phyloP scores from a whole-genome alignment of 345 rosid genomes.

The Lepidium africanum region DNA sequence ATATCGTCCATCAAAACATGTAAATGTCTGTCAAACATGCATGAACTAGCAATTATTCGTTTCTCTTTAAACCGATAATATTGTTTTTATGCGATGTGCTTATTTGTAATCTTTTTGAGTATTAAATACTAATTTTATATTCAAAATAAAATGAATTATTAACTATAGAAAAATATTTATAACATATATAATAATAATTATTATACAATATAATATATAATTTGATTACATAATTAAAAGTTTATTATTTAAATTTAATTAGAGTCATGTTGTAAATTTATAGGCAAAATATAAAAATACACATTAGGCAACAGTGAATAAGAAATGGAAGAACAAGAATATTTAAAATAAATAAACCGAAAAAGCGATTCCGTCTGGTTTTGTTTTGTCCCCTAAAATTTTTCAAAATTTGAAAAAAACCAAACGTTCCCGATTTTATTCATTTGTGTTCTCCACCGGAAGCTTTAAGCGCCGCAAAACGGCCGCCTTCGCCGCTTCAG shows the following conservation, averaged over 20 bases:
- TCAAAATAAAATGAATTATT: no score
- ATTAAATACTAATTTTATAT: no score
- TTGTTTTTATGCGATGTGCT: not conserved
- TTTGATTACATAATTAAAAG: no score
- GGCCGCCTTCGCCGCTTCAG: conserved; percentile 15
- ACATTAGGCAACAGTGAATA: no score
- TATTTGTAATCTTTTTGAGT: not conserved
- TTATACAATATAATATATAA: no score
- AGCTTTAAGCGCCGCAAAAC: not conserved
- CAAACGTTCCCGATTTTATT: conserved; percentile 29
- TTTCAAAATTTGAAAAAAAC: conserved; percentile 29
- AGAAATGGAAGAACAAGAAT: not conserved
- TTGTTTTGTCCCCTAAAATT: not conserved
- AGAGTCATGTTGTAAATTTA: no score
- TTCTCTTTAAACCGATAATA: not conserved
- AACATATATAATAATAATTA: no score
- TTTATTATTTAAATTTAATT: no score
- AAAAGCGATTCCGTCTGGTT: conserved; percentile 11
- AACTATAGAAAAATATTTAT: no score
- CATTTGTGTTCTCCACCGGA: conserved; percentile 14
- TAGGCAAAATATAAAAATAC: no score
- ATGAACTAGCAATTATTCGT: not conserved
- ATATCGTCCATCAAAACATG: not conserved
- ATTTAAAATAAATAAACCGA: not conserved
- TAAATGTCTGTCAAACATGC: not conserved